Percentiles rank a stretch among this genome's conserved stretches.
Evolutionary conservation across 176 grass and related monocot genomes (phyloP).

Genomic region (Avena eriantha): DNA sequence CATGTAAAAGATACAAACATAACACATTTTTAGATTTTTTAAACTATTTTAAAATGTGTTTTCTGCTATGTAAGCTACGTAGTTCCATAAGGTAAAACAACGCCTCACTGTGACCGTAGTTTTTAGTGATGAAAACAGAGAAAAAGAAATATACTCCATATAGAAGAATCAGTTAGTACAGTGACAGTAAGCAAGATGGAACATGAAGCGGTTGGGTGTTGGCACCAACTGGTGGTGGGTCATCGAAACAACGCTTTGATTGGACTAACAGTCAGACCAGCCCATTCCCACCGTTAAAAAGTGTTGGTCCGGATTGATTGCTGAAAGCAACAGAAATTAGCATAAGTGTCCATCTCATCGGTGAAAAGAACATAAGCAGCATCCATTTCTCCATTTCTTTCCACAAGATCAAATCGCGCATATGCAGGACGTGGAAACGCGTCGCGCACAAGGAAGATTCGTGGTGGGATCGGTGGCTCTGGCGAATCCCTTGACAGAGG

Average conservation of each 20-base stretch:
- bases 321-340: constrained; percentile 16
- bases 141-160: too few relatives aligned
- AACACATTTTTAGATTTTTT: too few relatives aligned
- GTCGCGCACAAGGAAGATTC: neutral
- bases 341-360: neutral
- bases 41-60: too few relatives aligned
- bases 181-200: neutral
- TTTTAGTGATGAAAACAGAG: too few relatives aligned
- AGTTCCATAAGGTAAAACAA: too few relatives aligned
- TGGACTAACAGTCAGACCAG: constrained; percentile 11
- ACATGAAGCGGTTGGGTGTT: neutral
- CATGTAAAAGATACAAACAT: too few relatives aligned
- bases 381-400: constrained; percentile 10
- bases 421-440: neutral
- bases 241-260: neutral
- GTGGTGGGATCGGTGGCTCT: constrained; percentile 23
- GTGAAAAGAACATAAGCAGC: neutral
- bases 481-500: constrained; percentile 36
- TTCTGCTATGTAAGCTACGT: too few relatives aligned
- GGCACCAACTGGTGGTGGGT: neutral
- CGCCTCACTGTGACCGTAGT: too few relatives aligned
- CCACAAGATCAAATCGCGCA: neutral
- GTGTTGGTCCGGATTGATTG: neutral
- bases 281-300: neutral
- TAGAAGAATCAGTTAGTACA: neutral